A percentile compares a stretch with the other conserved stretches of the same genome.
Evolutionary conservation across 495 filamentous ascomycete genomes (phyloP).

Genomic region (Annulohypoxylon stygium): DNA sequence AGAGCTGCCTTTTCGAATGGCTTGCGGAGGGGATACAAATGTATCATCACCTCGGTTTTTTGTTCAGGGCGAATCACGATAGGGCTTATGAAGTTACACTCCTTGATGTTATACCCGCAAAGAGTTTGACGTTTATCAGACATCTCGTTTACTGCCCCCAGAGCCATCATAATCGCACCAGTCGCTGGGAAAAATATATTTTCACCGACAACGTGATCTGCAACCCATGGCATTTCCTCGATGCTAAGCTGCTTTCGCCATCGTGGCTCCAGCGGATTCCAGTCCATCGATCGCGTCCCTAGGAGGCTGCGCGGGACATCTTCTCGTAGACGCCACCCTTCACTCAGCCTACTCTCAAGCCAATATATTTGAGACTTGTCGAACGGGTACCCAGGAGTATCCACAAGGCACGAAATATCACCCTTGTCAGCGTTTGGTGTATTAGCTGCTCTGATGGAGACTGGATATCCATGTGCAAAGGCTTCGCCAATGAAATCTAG

Average conservation of each 20-base stretch:
- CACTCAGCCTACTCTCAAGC: constrained; percentile 56
- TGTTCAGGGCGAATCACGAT: no score
- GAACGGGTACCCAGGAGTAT: constrained; percentile 58
- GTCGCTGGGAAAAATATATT: constrained; percentile 66
- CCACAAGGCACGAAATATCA: constrained; percentile 44
- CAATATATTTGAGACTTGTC: constrained; percentile 55
- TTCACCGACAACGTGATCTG: constrained; percentile 51
- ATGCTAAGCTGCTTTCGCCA: constrained; percentile 59
- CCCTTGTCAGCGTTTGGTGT: constrained; percentile 28
- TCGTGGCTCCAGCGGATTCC: constrained; percentile 54
- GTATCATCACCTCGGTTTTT: no score
- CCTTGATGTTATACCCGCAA: constrained; percentile 42
- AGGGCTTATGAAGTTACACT: constrained; percentile 44
- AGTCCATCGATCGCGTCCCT: constrained; percentile 52
- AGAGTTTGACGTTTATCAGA: background rate
- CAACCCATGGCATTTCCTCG: constrained; percentile 59
- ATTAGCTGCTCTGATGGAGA: constrained; percentile 37
- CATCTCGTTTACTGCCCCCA: constrained; percentile 56
- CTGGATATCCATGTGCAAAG: constrained; percentile 47
- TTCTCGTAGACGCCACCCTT: constrained; percentile 57
- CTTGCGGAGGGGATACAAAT: no score
- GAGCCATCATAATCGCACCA: constrained; percentile 62
- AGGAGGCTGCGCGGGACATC: constrained; percentile 58
- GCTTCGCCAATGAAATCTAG: constrained; percentile 50
- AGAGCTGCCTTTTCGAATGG: no score